phyloP scores from a whole-genome alignment of 2,329 filamentous ascomycete species.

The Lasiodiplodia citricola region DNA sequence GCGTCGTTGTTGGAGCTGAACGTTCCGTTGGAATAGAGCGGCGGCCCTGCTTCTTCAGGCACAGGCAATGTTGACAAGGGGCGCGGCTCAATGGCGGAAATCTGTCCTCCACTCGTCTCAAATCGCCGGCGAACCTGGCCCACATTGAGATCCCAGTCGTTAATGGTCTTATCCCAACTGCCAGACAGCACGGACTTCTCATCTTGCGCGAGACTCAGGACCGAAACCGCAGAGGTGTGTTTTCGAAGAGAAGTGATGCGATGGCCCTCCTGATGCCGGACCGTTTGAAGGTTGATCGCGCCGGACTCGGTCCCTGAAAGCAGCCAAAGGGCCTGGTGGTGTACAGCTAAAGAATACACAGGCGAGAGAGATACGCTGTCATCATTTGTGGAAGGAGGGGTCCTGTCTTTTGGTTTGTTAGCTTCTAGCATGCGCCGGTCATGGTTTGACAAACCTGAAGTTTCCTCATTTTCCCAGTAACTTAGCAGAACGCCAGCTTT shows the following conservation, averaged over 20 bases:
- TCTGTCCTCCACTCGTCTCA: slow-evolving; percentile 78
- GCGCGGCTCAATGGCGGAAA: slow-evolving; percentile 84
- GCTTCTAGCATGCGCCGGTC: not conserved
- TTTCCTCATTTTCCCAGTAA: slow-evolving; percentile 98
- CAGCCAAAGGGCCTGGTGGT: slow-evolving; percentile 89
- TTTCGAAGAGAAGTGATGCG: slow-evolving; percentile 79
- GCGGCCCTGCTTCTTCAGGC: slow-evolving; percentile 71
- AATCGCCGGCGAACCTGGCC: slow-evolving; percentile 79
- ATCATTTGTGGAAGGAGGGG: slow-evolving; percentile 47
- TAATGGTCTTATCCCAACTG: slow-evolving; percentile 93
- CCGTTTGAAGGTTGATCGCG: slow-evolving; percentile 89
- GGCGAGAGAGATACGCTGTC: slow-evolving; percentile 73
- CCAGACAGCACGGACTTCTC: slow-evolving; percentile 88
- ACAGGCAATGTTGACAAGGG: slow-evolving; percentile 77
- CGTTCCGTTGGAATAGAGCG: slow-evolving; percentile 63
- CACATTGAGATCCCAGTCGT: slow-evolving; percentile 94
- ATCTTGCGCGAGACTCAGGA: slow-evolving; percentile 79
- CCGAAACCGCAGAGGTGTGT: slow-evolving; percentile 91
- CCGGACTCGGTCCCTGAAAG: slow-evolving; percentile 90
- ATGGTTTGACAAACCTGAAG: slow-evolving; percentile 45
- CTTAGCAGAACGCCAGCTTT: slow-evolving; percentile 94
- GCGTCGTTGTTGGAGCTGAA: slow-evolving; percentile 75
- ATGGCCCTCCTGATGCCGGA: slow-evolving; percentile 93
- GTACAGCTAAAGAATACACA: slow-evolving; percentile 91
- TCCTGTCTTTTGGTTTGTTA: slow-evolving; percentile 32